Percentiles rank a stretch among this genome's conserved stretches.
phyloP scores from a whole-genome alignment of 225 moss, liverwort and hornwort species.

The Ulota crispa region DNA sequence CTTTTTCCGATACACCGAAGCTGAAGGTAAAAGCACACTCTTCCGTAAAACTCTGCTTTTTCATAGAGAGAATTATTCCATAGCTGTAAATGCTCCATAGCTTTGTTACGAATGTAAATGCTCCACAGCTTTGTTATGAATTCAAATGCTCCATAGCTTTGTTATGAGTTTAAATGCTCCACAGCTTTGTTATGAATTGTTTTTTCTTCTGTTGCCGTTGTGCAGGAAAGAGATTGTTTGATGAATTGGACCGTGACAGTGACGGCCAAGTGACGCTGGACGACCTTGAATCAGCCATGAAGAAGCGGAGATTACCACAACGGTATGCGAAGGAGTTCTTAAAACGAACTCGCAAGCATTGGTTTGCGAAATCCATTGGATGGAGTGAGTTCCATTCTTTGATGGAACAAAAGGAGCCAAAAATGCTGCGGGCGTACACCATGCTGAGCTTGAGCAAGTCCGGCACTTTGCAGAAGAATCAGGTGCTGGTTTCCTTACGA shows the following conservation, averaged over 20 bases:
- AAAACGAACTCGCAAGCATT: slow-evolving; percentile 56
- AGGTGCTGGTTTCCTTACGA: slow-evolving; percentile 57
- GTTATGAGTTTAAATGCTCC: neutral
- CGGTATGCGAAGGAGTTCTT: slow-evolving; percentile 65
- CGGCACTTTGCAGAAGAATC: slow-evolving; percentile 64
- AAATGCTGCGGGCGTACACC: slow-evolving; percentile 69
- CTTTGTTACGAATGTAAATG: neutral
- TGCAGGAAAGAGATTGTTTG: slow-evolving; percentile 62
- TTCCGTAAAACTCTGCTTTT: no score
- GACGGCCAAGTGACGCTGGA: slow-evolving; percentile 68
- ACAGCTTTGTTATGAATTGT: neutral
- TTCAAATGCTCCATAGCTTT: neutral
- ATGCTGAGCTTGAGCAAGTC: slow-evolving; percentile 66
- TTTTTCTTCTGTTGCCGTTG: neutral
- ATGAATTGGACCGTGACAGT: slow-evolving; percentile 61
- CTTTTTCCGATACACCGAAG: slow-evolving; percentile 66
- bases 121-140: neutral
- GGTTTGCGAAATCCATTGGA: slow-evolving; percentile 68
- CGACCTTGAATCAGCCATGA: slow-evolving; percentile 66
- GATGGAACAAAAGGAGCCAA: slow-evolving; percentile 74
- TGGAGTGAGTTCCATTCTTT: slow-evolving; percentile 62
- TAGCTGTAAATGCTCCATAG: no score
- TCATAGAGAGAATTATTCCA: no score
- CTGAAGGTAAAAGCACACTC: slow-evolving; percentile 38
- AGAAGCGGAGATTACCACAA: slow-evolving; percentile 53